Base-by-base conservation (phyloP, 352 stramenopile genomes). In the Pythium brassicae region DNA sequence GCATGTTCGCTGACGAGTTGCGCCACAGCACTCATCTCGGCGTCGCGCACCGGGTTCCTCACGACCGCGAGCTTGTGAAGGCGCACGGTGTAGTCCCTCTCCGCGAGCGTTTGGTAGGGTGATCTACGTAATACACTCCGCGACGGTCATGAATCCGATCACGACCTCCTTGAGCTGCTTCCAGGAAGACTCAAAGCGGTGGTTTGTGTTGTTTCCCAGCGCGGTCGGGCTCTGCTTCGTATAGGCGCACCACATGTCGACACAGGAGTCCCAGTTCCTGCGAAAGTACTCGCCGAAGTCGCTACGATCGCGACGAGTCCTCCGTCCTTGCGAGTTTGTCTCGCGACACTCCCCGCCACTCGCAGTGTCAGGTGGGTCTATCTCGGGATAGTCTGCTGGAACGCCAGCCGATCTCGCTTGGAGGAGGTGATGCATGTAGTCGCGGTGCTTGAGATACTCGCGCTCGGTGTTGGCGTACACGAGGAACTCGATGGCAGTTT, bases 121-220 rank as follows among this genome's bases (percentile, higher is more conserved):
- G 26, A 74, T 68, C 1, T 46, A 55, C 5, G 48, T 48, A 11
- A 76, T 52, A 6, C 51, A 61, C 14, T 69, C 53, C 39, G 66
- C 60, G 23, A 73, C 27, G 2, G 42, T 47, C 51, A 70, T 66
- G 23, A 63, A 65, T 0, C 43, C 45, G 15, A 54, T 25, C 15
- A 71, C 46, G 0, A 52, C 4, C 0, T 63, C 60, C 25, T 75
- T 75, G 11, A 65, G 32, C 35, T 69, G 53, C 39, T 69, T 66
- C 53, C 57, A 75, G 5, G 53, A 64, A 6, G 57, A 14, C 44
- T 74, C 63, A 12, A 71, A 17, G 22, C 53, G 19, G 37, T 75
- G 71, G 35, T 74, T 74, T 0, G 66, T 68, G 35, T 71, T 66
- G 55, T 61, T 73, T 2, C 58, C 57, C 11, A 69, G 34, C 6